These are phyloP conservation scores for Takashimella tepidaria DNA, from an alignment of 1,284 basidiomycete genomes.

Conservation along the genomic window DNA sequence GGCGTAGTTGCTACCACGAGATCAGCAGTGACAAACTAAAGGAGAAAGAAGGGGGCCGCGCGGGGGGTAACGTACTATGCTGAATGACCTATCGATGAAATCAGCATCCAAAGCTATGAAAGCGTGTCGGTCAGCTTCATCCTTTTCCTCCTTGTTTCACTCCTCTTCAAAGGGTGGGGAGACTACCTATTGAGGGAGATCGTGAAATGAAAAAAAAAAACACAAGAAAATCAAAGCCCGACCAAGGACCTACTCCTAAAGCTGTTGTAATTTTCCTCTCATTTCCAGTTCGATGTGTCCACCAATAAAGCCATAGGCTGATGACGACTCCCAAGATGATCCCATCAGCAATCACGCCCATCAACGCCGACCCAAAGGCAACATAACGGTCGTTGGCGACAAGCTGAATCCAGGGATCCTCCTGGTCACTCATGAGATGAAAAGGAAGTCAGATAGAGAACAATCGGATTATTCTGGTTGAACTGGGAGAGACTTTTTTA, in stretches of 20 bases:
- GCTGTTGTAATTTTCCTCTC: not conserved
- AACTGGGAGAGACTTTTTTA: no score
- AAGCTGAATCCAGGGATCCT: not conserved
- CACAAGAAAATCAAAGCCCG: no score
- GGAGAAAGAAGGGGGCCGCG: no score
- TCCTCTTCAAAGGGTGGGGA: no score
- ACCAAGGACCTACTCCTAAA: not conserved
- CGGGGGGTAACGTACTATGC: not conserved
- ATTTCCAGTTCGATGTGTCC: not conserved
- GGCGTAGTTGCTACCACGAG: not conserved
- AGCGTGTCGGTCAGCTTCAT: not conserved
- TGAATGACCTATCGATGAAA: not conserved
- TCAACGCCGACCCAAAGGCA: not conserved
- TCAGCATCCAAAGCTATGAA: not conserved
- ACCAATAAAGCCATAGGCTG: not conserved
- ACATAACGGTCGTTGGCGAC: not conserved
- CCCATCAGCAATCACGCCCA: not conserved
- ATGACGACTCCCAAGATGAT: not conserved
- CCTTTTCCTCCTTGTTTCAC: not conserved
- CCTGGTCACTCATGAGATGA: not conserved
- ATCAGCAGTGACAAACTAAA: not conserved
- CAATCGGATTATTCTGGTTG: no score
- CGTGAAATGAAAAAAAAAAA: no score
- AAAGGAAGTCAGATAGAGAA: no score
- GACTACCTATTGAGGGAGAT: no score